phyloP scores from a whole-genome alignment of 169 alveolate genomes.

The Haemoproteus tartakovskyi region DNA sequence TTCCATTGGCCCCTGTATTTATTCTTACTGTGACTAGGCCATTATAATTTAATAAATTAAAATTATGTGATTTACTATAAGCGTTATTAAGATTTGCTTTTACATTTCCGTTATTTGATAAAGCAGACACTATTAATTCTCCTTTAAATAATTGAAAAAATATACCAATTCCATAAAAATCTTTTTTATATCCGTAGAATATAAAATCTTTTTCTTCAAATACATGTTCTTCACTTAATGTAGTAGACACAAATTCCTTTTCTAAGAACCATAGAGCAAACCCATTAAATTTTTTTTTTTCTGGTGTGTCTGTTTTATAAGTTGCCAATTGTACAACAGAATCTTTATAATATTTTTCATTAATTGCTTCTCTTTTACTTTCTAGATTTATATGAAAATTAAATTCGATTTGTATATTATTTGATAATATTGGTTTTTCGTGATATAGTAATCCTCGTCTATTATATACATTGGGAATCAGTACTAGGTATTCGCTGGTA shows the following conservation, averaged over 20 bases:
- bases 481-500: constrained; percentile 22
- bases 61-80: neutral
- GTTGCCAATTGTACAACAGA: neutral
- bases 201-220: constrained; percentile 17
- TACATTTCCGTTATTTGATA: constrained; percentile 15
- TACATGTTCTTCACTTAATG: neutral
- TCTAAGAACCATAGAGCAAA: constrained; percentile 45
- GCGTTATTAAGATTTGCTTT: neutral
- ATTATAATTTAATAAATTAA: neutral
- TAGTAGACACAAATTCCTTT: neutral
- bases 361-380: constrained; percentile 8
- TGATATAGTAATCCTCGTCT: constrained; percentile 40
- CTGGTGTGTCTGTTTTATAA: constrained; percentile 11
- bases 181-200: constrained; percentile 25
- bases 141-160: constrained; percentile 15
- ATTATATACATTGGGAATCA: constrained; percentile 39
- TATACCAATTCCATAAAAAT: constrained; percentile 31
- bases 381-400: constrained; percentile 2
- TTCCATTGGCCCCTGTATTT: constrained; percentile 4
- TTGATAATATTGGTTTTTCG: constrained; percentile 8
- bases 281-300: constrained; percentile 19
- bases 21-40: constrained; percentile 4
- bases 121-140: constrained; percentile 8
- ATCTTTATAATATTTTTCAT: constrained; percentile 14
- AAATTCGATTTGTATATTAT: constrained; percentile 8